Evolutionary conservation across 2,329 filamentous ascomycete species (phyloP).

Genomic region (Cadophora luteo-olivacea): DNA sequence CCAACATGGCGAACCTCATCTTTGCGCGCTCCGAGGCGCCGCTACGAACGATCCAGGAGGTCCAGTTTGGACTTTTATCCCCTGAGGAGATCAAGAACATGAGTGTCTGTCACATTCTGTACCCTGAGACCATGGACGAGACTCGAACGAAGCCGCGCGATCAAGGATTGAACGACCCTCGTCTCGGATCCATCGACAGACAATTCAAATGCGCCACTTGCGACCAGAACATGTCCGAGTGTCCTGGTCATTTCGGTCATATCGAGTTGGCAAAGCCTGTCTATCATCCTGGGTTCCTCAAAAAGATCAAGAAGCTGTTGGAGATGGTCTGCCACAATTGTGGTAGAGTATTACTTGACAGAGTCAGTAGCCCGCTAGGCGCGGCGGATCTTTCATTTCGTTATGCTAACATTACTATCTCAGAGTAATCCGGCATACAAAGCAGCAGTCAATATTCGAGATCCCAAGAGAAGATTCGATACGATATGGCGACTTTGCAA

Average conservation of each 20-base stretch:
- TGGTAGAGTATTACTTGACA: conserved; percentile 95
- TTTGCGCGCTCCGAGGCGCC: conserved; percentile 94
- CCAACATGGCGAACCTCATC: conserved; percentile 87
- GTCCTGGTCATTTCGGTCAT: conserved; percentile 97
- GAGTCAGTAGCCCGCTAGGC: conserved; percentile 81
- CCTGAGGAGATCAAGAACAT: conserved; percentile 99
- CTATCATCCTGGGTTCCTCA: conserved; percentile 94
- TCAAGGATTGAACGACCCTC: conserved; percentile 92
- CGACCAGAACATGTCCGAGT: conserved; percentile 93
- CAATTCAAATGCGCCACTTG: conserved; percentile 97
- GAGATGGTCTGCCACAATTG: conserved; percentile 99
- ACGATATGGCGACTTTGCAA: conserved; percentile 92
- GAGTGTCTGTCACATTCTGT: conserved; percentile 95
- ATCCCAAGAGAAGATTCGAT: conserved; percentile 94
- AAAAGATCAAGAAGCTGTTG: conserved; percentile 98
- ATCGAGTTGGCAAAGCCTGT: conserved; percentile 97
- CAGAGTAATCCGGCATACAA: conserved; percentile 86
- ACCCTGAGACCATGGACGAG: conserved; percentile 99
- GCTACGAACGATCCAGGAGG: conserved; percentile 97
- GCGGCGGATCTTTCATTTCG: conserved; percentile 58
- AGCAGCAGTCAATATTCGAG: conserved; percentile 81
- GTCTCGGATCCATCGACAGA: conserved; percentile 94
- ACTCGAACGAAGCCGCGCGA: conserved; percentile 88
- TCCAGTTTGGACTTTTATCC: conserved; percentile 97
- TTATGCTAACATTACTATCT: conserved; percentile 65